phyloP scores from a whole-genome alignment of 176 grass and related monocot species.

The Calamus simplicifolius region DNA sequence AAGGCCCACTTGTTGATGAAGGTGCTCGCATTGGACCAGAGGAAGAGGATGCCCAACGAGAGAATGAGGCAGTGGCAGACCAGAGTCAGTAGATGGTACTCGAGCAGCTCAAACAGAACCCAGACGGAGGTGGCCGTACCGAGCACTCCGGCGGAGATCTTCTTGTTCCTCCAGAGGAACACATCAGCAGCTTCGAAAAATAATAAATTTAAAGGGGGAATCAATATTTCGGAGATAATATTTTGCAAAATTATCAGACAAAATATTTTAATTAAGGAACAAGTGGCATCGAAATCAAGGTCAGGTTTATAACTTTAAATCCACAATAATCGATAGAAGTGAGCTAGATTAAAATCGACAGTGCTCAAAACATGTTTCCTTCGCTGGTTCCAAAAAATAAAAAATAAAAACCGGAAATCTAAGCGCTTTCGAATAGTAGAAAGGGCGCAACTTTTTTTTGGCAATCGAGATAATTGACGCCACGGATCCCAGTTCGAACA shows the following conservation, averaged over 20 bases:
- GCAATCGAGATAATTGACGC: background rate
- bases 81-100: constrained; percentile 75
- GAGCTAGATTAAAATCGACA: background rate
- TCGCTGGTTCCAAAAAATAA: background rate
- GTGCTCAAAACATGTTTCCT: background rate
- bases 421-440: background rate
- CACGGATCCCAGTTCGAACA: background rate
- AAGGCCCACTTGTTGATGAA: constrained; percentile 75
- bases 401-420: background rate
- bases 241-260: background rate
- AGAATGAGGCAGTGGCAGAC: constrained; percentile 76
- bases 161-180: constrained; percentile 89
- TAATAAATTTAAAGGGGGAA: constrained; percentile 3
- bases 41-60: constrained; percentile 65
- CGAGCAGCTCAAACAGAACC: constrained; percentile 77
- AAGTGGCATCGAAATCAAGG: background rate
- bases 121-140: constrained; percentile 58
- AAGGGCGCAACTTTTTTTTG: background rate
- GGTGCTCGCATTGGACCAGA: constrained; percentile 77
- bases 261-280: background rate
- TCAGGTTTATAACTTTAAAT: background rate
- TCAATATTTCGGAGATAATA: background rate
- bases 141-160: constrained; percentile 82
- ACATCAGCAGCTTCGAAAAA: constrained; percentile 86
- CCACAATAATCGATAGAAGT: too few relatives aligned